These are phyloP conservation scores for Hypoxylon sp. DNA, from an alignment of 2,329 filamentous ascomycete genomes.

Conservation along the genomic window DNA sequence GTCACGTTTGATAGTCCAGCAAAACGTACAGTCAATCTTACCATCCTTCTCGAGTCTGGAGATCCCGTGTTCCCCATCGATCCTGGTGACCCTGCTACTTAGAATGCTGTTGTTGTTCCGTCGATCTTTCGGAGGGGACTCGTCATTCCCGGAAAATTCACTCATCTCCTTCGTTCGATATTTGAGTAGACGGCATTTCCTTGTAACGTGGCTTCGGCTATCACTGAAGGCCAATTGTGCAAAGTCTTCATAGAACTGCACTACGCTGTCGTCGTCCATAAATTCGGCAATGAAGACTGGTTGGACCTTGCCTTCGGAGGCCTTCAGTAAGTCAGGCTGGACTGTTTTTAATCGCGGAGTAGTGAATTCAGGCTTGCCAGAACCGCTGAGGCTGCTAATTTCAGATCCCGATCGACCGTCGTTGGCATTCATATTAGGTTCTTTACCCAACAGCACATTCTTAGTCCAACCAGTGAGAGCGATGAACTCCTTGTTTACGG, in stretches of 20 bases:
- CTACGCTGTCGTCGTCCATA: constrained; percentile 90
- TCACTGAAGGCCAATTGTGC: constrained; percentile 92
- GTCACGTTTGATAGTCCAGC: constrained; percentile 96
- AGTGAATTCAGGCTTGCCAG: constrained; percentile 54
- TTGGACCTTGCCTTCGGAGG: constrained; percentile 64
- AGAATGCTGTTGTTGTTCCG: constrained; percentile 56
- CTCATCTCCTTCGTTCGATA: constrained; percentile 78
- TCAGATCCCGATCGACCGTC: constrained; percentile 62
- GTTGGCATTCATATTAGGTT: constrained; percentile 88
- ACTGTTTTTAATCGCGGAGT: constrained; percentile 62
- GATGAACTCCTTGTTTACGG: constrained; percentile 96
- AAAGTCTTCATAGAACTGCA: constrained; percentile 97
- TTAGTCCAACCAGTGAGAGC: constrained; percentile 94
- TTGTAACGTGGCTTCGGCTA: constrained; percentile 83
- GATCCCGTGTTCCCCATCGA: constrained; percentile 80
- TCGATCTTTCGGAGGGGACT: constrained; percentile 57
- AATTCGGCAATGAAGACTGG: constrained; percentile 92
- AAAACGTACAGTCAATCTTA: constrained; percentile 93
- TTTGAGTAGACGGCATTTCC: constrained; percentile 86
- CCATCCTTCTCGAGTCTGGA: constrained; percentile 85
- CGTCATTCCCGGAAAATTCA: constrained; percentile 49
- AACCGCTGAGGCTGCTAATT: constrained; percentile 54
- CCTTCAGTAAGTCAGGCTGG: constrained; percentile 52
- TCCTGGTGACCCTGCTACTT: constrained; percentile 67
- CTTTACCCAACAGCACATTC: constrained; percentile 85